Base-by-base conservation (phyloP, 2,329 filamentous ascomycete genomes). In the Aspergillus ibericus region DNA sequence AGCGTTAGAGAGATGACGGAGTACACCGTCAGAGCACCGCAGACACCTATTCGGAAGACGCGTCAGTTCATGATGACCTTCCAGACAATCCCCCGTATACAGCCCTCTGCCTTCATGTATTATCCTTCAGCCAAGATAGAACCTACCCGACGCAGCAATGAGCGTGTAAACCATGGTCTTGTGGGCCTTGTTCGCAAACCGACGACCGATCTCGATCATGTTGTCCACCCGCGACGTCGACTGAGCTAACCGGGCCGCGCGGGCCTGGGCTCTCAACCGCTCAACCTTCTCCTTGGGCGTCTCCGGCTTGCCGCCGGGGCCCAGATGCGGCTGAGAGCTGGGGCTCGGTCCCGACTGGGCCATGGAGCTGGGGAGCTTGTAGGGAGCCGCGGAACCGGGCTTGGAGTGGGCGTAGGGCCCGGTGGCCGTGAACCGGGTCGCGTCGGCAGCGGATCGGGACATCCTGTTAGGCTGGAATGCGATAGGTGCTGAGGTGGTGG, bases 231-330 rank as follows among this genome's bases (percentile, higher is more conserved):
- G 75, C 20, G 80, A 82, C 52, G 83, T 86, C 48, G 82, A 79
- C 68, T 83, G 80, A 46, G 86, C 83, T 66, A 83, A 80, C 74
- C 85, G 84, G 47, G 87, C 86, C n/a, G 85, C 85, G 59, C 86
- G 80, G 71, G 89, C 87, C 61, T 88, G 86, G 47, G 86, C 86
- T 55, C 88, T 82, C 68, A 91, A 77, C 60, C 88, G 82, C 63
- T 85, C 83, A 35, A 91, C 88, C 67, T 87, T 86, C 77, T 91
- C 84, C 72, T 86, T 85, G 51, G 88, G 84, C 1, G 87, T 88
- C 77, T 91, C 88, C 62, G 69, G 67, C 58, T 60, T 60, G 2
- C 67, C 70, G 54, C 66, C 68, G 20, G 71, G 66, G 15, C 65
- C 70, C 49, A 54, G 59, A 55, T 32, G 63, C 47, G 48, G 32